Base-by-base conservation (phyloP, 2,329 filamentous ascomycete genomes). In the Colletotrichum scovillei region DNA sequence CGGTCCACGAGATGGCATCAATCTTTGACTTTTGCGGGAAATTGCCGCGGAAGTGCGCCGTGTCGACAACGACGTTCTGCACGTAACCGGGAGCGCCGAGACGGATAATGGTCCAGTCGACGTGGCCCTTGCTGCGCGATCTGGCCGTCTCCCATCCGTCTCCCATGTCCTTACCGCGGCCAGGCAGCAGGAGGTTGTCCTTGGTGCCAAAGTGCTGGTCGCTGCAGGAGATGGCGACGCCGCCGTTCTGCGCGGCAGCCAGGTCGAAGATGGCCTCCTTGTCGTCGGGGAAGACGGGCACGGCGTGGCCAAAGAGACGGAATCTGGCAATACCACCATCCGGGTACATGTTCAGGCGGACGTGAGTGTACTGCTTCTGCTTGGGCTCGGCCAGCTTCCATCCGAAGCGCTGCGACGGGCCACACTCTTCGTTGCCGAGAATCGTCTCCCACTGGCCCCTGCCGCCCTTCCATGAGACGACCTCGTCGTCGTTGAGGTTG, bases 71-170 rank as follows among this genome's bases (percentile, higher is more conserved):
- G 68, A 95, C 85, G 76, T 88, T 91, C 78, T 92, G 89, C 74
- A 94, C 88, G 72, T 86, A 86, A 8, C 90, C 92, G 5, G 89
- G 87, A 0, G 90, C 89, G 28, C 93, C 94, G 24, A 97, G 88
- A 60, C 90, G 89, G 75, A 97, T 89, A 76, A 96, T 91, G n/a
- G 91, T 87, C 94, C 94, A 97, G 82, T 97, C 94, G 24, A 93
- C 84, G 81, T 97, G 94, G 57, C 87, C 90, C 81, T 90, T 91
- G 63, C 88, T 91, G 63, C 94, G 86, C 46, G 93, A 94, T 67
- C 94, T 88, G 76, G 92, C 91, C 69, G 94, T 97, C 84, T 97
- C 94, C 94, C 94, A 97, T 8, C 94, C 94, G 80, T 96, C 94
- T 63, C 94, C 93, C 94, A 97, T 97, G 83, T 97, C 93, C 81